Evolutionary conservation across 352 stramenopile species (phyloP).

Genomic region (Globisporangium yorkense): DNA sequence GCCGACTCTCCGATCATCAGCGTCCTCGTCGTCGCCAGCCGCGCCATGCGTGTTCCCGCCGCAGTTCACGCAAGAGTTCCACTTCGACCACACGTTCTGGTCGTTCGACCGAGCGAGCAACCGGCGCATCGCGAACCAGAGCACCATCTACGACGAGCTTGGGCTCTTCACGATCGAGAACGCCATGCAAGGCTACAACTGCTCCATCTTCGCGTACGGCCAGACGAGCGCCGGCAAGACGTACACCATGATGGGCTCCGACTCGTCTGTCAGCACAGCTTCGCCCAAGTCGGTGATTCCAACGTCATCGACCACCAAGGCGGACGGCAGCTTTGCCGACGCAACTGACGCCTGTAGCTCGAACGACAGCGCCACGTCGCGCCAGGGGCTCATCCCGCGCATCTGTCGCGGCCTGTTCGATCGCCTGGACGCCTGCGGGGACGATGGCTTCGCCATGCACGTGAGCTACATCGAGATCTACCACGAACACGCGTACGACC

Average conservation of each 20-base stretch:
- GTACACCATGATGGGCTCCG: constrained; percentile 56
- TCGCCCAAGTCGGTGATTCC: neutral
- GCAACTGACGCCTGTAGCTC: neutral
- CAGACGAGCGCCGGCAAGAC: constrained; percentile 73
- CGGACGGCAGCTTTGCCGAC: neutral
- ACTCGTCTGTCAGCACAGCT: constrained; percentile 6
- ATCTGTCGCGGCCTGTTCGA: constrained; percentile 60
- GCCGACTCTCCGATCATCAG: neutral
- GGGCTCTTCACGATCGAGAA: constrained; percentile 50
- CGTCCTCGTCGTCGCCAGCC: neutral
- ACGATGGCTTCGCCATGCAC: constrained; percentile 25
- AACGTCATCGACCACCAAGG: neutral
- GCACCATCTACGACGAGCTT: constrained; percentile 49
- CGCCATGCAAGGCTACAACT: constrained; percentile 59
- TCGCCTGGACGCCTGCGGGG: constrained; percentile 17
- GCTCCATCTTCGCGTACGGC: constrained; percentile 71
- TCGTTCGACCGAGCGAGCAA: constrained; percentile 38
- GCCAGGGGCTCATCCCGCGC: constrained; percentile 47
- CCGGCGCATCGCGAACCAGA: constrained; percentile 37
- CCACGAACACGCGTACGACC: constrained; percentile 68
- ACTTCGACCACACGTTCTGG: constrained; percentile 71
- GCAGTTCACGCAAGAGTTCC: constrained; percentile 68
- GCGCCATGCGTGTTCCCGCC: constrained; percentile 15
- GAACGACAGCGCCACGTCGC: constrained; percentile 1
- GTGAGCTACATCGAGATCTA: constrained; percentile 84